These are phyloP conservation scores for Tuber magnatum DNA, from an alignment of 495 filamentous ascomycete species.

Conservation along the genomic window DNA sequence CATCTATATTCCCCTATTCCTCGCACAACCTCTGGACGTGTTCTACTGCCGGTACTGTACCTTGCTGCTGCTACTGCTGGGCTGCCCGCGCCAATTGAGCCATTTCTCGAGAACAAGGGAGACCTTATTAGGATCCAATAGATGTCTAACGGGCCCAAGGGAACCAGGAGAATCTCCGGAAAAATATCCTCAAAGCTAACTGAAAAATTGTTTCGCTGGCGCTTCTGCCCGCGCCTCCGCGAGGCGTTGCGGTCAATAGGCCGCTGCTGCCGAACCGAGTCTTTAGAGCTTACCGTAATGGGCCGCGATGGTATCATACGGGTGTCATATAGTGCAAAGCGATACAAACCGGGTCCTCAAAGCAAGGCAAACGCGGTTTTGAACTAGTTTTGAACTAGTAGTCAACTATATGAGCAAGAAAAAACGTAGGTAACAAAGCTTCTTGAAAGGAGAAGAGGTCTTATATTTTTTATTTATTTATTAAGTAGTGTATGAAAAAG, in stretches of 20 bases:
- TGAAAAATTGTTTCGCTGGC: neutral
- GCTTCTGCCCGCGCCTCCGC: neutral
- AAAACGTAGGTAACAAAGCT: too few relatives aligned
- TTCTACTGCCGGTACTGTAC: neutral
- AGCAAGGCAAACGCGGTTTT: too few relatives aligned
- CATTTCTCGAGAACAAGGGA: conserved; percentile 3
- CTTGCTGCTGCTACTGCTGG: neutral
- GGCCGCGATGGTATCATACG: neutral
- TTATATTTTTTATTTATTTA: too few relatives aligned
- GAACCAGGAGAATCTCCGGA: neutral
- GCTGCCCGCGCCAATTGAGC: neutral
- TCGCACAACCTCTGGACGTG: neutral
- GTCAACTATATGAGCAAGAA: too few relatives aligned
- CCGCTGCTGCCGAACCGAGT: neutral
- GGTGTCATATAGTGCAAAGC: too few relatives aligned
- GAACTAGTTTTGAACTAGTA: too few relatives aligned
- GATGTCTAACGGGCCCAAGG: neutral
- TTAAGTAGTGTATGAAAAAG: too few relatives aligned
- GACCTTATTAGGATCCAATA: neutral
- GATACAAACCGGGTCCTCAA: too few relatives aligned
- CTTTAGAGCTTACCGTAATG: neutral
- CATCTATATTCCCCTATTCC: neutral
- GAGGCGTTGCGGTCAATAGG: neutral
- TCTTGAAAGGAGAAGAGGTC: too few relatives aligned
- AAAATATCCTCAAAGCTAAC: neutral